phyloP scores from a whole-genome alignment of 2,329 filamentous ascomycete genomes.

The Cladosporium sp. region DNA sequence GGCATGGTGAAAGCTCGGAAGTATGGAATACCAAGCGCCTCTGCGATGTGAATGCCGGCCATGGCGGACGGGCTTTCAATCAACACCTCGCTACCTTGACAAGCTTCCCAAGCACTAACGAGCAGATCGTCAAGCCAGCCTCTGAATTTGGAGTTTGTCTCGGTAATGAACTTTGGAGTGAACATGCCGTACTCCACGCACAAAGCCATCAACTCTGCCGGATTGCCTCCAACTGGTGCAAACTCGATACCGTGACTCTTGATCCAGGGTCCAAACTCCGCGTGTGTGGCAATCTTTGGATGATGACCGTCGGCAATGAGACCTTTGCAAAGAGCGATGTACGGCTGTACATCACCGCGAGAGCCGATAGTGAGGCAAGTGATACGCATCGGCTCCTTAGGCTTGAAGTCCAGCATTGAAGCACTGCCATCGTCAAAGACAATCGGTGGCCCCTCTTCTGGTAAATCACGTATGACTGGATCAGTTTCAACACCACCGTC shows the following conservation, averaged over 20 bases:
- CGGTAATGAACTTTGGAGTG: constrained; percentile 83
- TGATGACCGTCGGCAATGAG: constrained; percentile 84
- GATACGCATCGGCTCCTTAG: constrained; percentile 73
- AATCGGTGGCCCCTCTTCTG: constrained; percentile 68
- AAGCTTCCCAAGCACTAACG: constrained; percentile 77
- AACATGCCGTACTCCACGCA: constrained; percentile 98
- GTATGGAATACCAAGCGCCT: constrained; percentile 89
- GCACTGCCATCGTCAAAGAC: constrained; percentile 86
- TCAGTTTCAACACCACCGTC: constrained; percentile 44
- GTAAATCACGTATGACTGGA: constrained; percentile 23
- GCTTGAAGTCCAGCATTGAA: constrained; percentile 90
- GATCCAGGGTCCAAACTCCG: constrained; percentile 87
- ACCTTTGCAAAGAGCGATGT: constrained; percentile 93
- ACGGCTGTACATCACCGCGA: constrained; percentile 93
- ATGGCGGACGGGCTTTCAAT: constrained; percentile 97
- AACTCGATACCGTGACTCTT: constrained; percentile 94
- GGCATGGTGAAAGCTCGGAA: constrained; percentile 99
- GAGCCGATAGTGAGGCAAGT: constrained; percentile 97
- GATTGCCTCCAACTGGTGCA: constrained; percentile 82
- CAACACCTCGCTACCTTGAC: constrained; percentile 82
- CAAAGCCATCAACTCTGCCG: constrained; percentile 89
- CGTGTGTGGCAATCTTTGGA: constrained; percentile 85
- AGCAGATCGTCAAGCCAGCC: constrained; percentile 94
- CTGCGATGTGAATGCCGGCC: constrained; percentile 96
- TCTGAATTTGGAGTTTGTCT: constrained; percentile 84